Evolutionary conservation across 352 stramenopile species (phyloP).

Genomic region (Pythium phragmiticola): DNA sequence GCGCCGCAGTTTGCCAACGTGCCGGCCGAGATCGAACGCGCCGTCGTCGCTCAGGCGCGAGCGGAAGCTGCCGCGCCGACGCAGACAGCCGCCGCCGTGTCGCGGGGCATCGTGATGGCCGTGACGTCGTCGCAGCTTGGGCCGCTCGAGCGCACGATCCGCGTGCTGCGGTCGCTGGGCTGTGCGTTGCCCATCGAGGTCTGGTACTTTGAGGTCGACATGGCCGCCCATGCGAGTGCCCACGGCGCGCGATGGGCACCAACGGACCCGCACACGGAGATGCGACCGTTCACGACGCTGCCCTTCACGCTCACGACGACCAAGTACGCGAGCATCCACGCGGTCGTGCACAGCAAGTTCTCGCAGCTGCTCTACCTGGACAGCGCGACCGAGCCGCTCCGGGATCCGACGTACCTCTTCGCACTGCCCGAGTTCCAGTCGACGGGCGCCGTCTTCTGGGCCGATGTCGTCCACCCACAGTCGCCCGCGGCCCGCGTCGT

Average conservation of each 20-base stretch:
- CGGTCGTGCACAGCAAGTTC: slow-evolving; percentile 25
- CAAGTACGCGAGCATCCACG: slow-evolving; percentile 23
- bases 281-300: slow-evolving; percentile 6
- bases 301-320: background rate
- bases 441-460: slow-evolving; percentile 31
- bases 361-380: slow-evolving; percentile 24
- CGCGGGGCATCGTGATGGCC: slow-evolving; percentile 24
- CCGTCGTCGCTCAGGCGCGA: slow-evolving; percentile 1
- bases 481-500: slow-evolving; percentile 26
- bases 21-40: slow-evolving; percentile 15
- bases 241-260: background rate
- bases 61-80: background rate
- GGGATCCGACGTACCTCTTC: slow-evolving; percentile 32
- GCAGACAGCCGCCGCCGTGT: background rate
- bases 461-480: slow-evolving; percentile 24
- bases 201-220: slow-evolving; percentile 23
- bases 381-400: slow-evolving; percentile 13
- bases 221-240: background rate
- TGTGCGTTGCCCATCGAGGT: slow-evolving; percentile 29
- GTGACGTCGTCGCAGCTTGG: slow-evolving; percentile 2
- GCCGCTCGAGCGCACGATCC: slow-evolving; percentile 6
- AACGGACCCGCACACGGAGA: background rate
- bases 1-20: slow-evolving; percentile 25
- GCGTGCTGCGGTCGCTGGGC: slow-evolving; percentile 11
- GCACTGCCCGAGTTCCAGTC: slow-evolving; percentile 14